phyloP scores from a whole-genome alignment of 169 alveolate species.

The Eimeria necatrix region DNA sequence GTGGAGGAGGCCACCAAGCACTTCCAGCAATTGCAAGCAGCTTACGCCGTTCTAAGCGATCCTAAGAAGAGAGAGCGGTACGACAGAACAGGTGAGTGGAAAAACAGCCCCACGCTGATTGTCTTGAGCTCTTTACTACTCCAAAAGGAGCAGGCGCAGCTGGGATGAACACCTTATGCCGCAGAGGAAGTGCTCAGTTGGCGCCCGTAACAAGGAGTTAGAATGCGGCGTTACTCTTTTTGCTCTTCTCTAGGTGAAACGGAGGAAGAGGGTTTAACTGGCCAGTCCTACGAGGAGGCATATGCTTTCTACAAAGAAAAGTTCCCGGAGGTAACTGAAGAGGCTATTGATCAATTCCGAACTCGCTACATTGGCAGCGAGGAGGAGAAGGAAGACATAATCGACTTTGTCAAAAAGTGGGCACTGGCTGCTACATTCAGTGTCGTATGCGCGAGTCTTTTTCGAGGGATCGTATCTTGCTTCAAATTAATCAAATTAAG shows the following conservation, averaged over 20 bases:
- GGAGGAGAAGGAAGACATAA: slow-evolving; percentile 77
- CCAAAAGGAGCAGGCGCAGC: not conserved
- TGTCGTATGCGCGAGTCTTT: too few species aligned
- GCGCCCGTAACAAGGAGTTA: too few species aligned
- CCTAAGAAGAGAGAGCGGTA: slow-evolving; percentile 70
- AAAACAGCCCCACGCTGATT: not conserved
- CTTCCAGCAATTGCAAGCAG: slow-evolving; percentile 78
- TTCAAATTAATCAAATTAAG: too few species aligned
- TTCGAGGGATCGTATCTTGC: too few species aligned
- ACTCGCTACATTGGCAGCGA: slow-evolving; percentile 70
- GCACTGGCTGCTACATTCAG: too few species aligned
- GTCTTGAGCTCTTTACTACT: not conserved
- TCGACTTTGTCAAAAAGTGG: slow-evolving; percentile 59
- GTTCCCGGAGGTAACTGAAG: slow-evolving; percentile 67
- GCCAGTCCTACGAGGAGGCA: slow-evolving; percentile 74
- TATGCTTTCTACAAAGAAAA: slow-evolving; percentile 71
- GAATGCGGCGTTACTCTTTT: not conserved
- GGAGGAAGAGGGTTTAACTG: slow-evolving; percentile 63
- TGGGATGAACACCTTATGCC: not conserved
- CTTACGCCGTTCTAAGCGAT: slow-evolving; percentile 75
- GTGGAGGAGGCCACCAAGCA: slow-evolving; percentile 77
- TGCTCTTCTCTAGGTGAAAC: slow-evolving; percentile 57
- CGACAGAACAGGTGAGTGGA: slow-evolving; percentile 75
- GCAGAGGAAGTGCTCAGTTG: too few species aligned
- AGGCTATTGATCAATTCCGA: slow-evolving; percentile 68